Percentiles rank a stretch among this genome's conserved stretches.
These are phyloP conservation scores for Spathaspora hagerdaliae DNA, from an alignment of 805 yeast species.

Conservation along the genomic window DNA sequence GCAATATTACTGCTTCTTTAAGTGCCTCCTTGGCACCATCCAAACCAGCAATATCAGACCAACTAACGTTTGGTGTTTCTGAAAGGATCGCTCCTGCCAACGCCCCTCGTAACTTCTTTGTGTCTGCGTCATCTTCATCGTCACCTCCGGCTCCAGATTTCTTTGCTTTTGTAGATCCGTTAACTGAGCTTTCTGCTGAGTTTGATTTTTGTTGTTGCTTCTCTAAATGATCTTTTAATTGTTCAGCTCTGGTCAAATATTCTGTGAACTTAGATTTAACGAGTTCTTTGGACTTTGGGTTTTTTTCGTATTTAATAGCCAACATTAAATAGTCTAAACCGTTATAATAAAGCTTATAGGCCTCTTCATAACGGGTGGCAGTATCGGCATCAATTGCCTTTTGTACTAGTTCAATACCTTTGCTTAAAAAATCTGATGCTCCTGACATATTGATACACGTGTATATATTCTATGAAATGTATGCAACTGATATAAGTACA, in stretches of 20 bases:
- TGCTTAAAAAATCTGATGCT: constrained; percentile 72
- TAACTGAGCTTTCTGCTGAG: constrained; percentile 48
- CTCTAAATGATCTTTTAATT: constrained; percentile 83
- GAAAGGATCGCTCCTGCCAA: constrained; percentile 86
- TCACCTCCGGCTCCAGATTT: constrained; percentile 57
- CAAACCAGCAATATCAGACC: constrained; percentile 96
- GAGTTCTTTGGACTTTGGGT: constrained; percentile 81
- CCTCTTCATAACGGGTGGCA: constrained; percentile 86
- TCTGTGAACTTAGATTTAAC: constrained; percentile 88
- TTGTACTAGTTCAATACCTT: constrained; percentile 93
- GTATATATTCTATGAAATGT: no score
- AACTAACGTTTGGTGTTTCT: constrained; percentile 87
- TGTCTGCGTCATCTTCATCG: constrained; percentile 66
- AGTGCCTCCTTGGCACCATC: constrained; percentile 94
- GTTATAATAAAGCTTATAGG: constrained; percentile 86
- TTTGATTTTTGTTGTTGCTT: constrained; percentile 46
- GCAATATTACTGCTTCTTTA: constrained; percentile 94
- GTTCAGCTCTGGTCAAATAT: constrained; percentile 89
- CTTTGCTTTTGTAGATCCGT: constrained; percentile 56
- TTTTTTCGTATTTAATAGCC: constrained; percentile 90
- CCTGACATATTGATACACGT: constrained; percentile 16
- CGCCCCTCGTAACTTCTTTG: constrained; percentile 86
- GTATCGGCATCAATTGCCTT: constrained; percentile 94
- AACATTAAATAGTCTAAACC: constrained; percentile 94
- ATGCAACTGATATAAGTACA: no score